These are phyloP conservation scores for Pyrenophora graminea DNA, from an alignment of 2,329 filamentous ascomycete species.

Conservation along the genomic window DNA sequence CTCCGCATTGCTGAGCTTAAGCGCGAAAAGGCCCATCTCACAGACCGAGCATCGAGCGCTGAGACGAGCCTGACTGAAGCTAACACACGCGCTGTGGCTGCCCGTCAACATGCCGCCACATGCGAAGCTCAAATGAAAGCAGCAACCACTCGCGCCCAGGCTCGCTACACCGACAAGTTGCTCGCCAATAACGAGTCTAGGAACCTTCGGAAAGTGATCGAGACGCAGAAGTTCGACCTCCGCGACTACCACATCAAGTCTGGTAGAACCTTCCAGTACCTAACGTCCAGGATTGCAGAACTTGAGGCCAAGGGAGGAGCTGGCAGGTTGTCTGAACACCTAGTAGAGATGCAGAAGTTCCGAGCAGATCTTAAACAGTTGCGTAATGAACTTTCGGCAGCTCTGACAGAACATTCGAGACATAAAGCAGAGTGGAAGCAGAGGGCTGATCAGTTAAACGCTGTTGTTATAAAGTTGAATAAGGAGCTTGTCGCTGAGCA, in stretches of 20 bases:
- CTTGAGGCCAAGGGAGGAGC: not conserved
- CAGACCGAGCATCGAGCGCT: not conserved
- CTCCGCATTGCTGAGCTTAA: not conserved
- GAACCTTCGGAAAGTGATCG: not conserved
- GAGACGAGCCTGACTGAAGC: not conserved
- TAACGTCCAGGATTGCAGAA: not conserved
- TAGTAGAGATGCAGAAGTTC: not conserved
- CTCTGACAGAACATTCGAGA: too few species aligned
- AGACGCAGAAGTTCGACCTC: not conserved
- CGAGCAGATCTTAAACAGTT: not conserved
- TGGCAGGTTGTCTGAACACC: not conserved
- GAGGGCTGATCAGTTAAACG: too few species aligned
- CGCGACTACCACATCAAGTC: not conserved
- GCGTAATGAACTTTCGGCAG: not conserved
- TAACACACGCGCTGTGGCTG: not conserved
- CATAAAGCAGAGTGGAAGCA: too few species aligned
- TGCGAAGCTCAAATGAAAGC: not conserved
- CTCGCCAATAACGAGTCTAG: conserved; percentile 10
- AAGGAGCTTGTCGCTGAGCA: not conserved
- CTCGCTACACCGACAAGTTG: conserved; percentile 8
- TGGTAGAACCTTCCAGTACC: not conserved
- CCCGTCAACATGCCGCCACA: not conserved
- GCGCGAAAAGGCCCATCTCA: not conserved
- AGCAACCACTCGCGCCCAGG: conserved; percentile 8
- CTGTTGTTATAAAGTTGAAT: not conserved